Conservation (phyloP, 2,329 filamentous ascomycete species). For the Zymoseptoria brevis region DNA sequence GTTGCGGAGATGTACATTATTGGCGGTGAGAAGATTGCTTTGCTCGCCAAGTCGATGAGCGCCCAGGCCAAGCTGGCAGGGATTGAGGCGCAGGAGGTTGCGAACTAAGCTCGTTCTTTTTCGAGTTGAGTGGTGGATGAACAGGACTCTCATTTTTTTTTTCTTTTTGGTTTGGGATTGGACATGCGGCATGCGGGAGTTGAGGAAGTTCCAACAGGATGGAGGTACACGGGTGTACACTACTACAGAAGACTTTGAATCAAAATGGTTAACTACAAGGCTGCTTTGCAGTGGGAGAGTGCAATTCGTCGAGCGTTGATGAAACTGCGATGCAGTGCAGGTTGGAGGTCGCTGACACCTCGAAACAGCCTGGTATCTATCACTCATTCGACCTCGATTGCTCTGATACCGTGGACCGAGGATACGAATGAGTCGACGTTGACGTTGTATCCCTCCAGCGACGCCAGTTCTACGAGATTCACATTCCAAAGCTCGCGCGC, state of each 20-base stretch:
- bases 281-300: neutral
- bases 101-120: neutral
- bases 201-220: neutral
- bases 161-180: neutral
- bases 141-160: neutral
- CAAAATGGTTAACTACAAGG: neutral
- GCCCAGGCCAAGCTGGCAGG: slow-evolving; percentile 23
- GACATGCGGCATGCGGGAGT: neutral
- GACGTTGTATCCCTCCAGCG: neutral
- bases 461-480: neutral
- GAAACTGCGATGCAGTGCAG: neutral
- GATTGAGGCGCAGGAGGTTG: slow-evolving; percentile 16
- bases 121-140: neutral
- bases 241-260: neutral
- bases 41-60: slow-evolving; percentile 19
- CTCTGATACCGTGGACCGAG: no score
- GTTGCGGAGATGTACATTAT: slow-evolving; percentile 24
- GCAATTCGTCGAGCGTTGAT: no score
- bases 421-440: no score
- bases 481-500: neutral
- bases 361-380: no score
- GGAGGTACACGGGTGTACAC: neutral
- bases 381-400: no score
- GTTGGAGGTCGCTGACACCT: no score
- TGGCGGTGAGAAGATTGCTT: slow-evolving; percentile 22